Evolutionary conservation across 1,139 yeast genomes (phyloP).

Genomic region (Suhomyces bribrorum): DNA sequence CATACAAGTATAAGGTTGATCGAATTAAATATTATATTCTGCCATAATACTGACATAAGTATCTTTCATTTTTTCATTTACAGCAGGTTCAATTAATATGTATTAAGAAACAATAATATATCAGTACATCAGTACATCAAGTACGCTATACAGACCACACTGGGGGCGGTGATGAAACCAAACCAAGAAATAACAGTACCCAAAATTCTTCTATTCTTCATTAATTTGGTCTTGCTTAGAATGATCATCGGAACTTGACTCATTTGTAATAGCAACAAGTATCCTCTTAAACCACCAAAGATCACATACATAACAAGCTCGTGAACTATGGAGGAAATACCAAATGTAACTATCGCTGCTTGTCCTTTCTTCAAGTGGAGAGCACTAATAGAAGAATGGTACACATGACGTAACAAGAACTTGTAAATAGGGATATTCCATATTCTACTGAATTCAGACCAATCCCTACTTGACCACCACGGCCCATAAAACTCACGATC

Average conservation of each 20-base stretch:
- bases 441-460: slow-evolving; percentile 91
- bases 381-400: slow-evolving; percentile 85
- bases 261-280: slow-evolving; percentile 80
- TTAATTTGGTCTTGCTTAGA: slow-evolving; percentile 49
- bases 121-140: slow-evolving; percentile 55
- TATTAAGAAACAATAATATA: no score
- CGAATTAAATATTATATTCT: no score
- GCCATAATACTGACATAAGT: no score
- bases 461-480: slow-evolving; percentile 96
- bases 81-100: no score
- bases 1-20: no score
- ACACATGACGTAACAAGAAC: slow-evolving; percentile 87
- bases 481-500: slow-evolving; percentile 93
- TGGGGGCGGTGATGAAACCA: slow-evolving; percentile 89
- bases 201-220: slow-evolving; percentile 57
- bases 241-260: slow-evolving; percentile 69
- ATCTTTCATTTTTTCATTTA: no score
- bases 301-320: slow-evolving; percentile 91
- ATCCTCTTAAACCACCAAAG: slow-evolving; percentile 78
- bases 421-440: slow-evolving; percentile 98
- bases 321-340: slow-evolving; percentile 80
- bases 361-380: slow-evolving; percentile 60
- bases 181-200: slow-evolving; percentile 91
- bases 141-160: slow-evolving; percentile 82
- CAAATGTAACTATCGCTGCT: slow-evolving; percentile 81